phyloP scores from a whole-genome alignment of 2,329 filamentous ascomycete genomes.

The Epichloe baconii region DNA sequence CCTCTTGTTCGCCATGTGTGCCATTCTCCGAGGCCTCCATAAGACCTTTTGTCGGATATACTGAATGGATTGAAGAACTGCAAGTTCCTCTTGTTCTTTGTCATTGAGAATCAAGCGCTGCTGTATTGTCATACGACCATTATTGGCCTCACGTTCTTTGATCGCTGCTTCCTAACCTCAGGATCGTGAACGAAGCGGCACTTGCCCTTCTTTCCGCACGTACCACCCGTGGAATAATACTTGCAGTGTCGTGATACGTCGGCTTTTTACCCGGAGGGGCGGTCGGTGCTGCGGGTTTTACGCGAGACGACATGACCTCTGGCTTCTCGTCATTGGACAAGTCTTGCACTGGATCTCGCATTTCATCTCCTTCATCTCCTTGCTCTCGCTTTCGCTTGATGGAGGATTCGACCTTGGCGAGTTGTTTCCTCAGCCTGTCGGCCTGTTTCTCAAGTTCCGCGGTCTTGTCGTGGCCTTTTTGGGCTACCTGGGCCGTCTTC shows the following conservation, averaged over 20 bases:
- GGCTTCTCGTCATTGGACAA: slow-evolving; percentile 46
- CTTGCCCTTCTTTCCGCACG: slow-evolving; percentile 62
- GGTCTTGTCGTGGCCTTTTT: slow-evolving; percentile 45
- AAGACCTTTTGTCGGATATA: slow-evolving; percentile 47
- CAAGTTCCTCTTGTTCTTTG: slow-evolving; percentile 54
- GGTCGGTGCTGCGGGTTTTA: slow-evolving; percentile 17
- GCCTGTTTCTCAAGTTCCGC: slow-evolving; percentile 45
- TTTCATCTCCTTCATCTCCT: slow-evolving; percentile 54
- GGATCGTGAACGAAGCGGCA: slow-evolving; percentile 59
- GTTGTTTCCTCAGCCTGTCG: slow-evolving; percentile 48
- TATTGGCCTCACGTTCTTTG: slow-evolving; percentile 50
- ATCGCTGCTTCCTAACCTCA: slow-evolving; percentile 50
- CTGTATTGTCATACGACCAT: slow-evolving; percentile 51
- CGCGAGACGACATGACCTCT: slow-evolving; percentile 41
- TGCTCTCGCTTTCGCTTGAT: slow-evolving; percentile 57
- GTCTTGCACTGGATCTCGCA: slow-evolving; percentile 39
- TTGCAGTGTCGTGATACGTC: slow-evolving; percentile 56
- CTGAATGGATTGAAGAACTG: slow-evolving; percentile 52
- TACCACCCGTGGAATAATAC: slow-evolving; percentile 56
- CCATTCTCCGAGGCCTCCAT: slow-evolving; percentile 20
- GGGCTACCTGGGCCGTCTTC: slow-evolving; percentile 34
- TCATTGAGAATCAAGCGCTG: slow-evolving; percentile 54
- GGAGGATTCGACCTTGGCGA: slow-evolving; percentile 58
- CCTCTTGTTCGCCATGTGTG: slow-evolving; percentile 1
- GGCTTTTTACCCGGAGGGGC: slow-evolving; percentile 39